phyloP scores from a whole-genome alignment of 805 yeast genomes.

The Candida awuae region DNA sequence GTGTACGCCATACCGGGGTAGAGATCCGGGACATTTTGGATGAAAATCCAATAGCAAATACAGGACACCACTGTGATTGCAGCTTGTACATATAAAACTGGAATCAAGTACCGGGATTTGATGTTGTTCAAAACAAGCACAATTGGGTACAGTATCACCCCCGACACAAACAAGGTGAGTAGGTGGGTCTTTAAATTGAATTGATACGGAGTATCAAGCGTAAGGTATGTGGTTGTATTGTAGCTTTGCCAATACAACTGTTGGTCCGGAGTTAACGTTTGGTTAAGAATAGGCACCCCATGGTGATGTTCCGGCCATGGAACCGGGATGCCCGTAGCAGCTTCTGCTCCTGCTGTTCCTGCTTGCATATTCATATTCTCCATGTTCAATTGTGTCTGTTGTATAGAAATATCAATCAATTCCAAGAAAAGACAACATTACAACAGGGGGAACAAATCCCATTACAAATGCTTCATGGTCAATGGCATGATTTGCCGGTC shows the following conservation, averaged over 20 bases:
- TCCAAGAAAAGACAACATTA: no score
- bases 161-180: slow-evolving; percentile 33
- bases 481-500: no score
- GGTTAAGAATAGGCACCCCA: slow-evolving; percentile 67
- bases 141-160: slow-evolving; percentile 58
- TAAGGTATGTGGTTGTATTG: slow-evolving; percentile 70
- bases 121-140: slow-evolving; percentile 56
- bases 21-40: slow-evolving; percentile 50
- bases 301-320: slow-evolving; percentile 44
- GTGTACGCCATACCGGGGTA: slow-evolving; percentile 75
- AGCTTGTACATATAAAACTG: slow-evolving; percentile 45
- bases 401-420: no score
- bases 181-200: slow-evolving; percentile 50
- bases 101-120: slow-evolving; percentile 50
- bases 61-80: slow-evolving; percentile 41
- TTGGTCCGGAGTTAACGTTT: slow-evolving; percentile 63
- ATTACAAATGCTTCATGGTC: no score
- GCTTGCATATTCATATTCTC: no score
- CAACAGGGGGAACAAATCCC: no score
- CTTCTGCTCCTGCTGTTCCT: no score
- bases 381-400: no score
- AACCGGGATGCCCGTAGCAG: slow-evolving; percentile 27
- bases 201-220: slow-evolving; percentile 41
- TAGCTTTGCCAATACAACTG: slow-evolving; percentile 69
- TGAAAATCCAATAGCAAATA: slow-evolving; percentile 48